A percentile compares a stretch with the other conserved stretches of the same genome.
phyloP scores from a whole-genome alignment of 805 yeast species.

The Alloascoidea africana region DNA sequence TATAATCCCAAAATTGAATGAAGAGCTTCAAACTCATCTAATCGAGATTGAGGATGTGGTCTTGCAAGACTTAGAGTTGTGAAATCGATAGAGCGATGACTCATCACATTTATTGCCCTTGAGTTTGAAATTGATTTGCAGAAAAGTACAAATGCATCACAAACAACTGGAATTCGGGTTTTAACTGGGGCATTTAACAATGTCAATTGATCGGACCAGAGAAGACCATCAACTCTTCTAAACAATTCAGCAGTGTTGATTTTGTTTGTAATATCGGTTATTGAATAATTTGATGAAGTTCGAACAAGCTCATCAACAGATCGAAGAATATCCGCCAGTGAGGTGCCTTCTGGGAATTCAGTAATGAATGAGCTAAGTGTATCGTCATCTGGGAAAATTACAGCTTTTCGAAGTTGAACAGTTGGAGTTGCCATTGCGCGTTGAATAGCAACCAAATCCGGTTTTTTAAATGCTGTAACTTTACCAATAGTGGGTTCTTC shows the following conservation, averaged over 20 bases:
- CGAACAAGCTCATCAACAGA: conserved; percentile 29
- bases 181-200: conserved; percentile 52
- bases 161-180: conserved; percentile 19
- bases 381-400: conserved; percentile 67
- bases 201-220: conserved; percentile 40
- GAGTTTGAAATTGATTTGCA: conserved; percentile 40
- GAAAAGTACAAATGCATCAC: conserved; percentile 29
- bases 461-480: conserved; percentile 35
- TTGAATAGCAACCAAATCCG: conserved; percentile 29
- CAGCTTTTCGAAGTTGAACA: conserved; percentile 39
- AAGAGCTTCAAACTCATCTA: conserved; percentile 8
- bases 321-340: conserved; percentile 29
- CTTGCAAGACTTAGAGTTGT: conserved; percentile 7
- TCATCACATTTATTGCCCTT: conserved; percentile 38
- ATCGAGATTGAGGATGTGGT: conserved; percentile 4
- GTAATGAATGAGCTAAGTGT: conserved; percentile 55
- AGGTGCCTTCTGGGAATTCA: conserved; percentile 36
- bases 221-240: conserved; percentile 23
- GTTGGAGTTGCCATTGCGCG: conserved; percentile 35
- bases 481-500: conserved; percentile 23
- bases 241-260: conserved; percentile 27
- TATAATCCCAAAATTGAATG: conserved; percentile 23
- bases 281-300: conserved; percentile 16
- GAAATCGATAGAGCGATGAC: conserved; percentile 20
- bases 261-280: conserved; percentile 24